Evolutionary conservation across 2,329 filamentous ascomycete species (phyloP), one percentile per base, ranked within the genome.

Genomic region (Aspergillus eucalypticola): DNA sequence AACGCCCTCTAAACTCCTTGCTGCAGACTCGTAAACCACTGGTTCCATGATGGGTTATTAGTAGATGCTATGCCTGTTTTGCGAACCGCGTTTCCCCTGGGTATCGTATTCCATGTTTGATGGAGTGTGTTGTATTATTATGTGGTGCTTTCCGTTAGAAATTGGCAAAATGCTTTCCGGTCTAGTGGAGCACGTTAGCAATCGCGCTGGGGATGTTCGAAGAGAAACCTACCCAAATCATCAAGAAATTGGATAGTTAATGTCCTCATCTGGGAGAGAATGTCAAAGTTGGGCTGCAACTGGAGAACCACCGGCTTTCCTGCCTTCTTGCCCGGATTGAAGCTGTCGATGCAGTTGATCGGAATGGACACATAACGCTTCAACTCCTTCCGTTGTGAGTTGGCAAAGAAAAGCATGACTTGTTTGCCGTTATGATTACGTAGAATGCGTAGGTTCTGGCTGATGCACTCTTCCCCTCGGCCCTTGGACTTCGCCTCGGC

Each of bases 391-490:
- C 76, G 73, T 46, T 78, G 76, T 0, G 76, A 78, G 63, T 79
- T 79, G 5, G 76, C 75, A 61, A 79, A 79, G 56, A 74, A 78
- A 2, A 78, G 38, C 52, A 79, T 70, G 1, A 74, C 71, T 13
- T 72, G 69, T 57, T 69, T 72, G 35, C 74, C 74, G 23, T 74
- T 77, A 2, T 65, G 61, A 1, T 71, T 73, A 1, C 73, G 74
- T 3, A 79, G 67, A 8, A 79, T 71, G 4, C 77, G 75, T 15
- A 79, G 60, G 58, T 79, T 79, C 63, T 79, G 77, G 53, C 76
- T 78, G 67, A 79, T 78, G 56, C 76, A 78, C 68, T 79, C 77
- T 59, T 79, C 77, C 0, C 77, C 77, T 7, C 77, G 75, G 8
- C 77, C 77, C 60, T 78, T 79, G 46, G 76, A 78, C 49, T 76